Evolutionary conservation across 2,329 filamentous ascomycete genomes (phyloP).

Genomic region (Colletotrichum tofieldiae): DNA sequence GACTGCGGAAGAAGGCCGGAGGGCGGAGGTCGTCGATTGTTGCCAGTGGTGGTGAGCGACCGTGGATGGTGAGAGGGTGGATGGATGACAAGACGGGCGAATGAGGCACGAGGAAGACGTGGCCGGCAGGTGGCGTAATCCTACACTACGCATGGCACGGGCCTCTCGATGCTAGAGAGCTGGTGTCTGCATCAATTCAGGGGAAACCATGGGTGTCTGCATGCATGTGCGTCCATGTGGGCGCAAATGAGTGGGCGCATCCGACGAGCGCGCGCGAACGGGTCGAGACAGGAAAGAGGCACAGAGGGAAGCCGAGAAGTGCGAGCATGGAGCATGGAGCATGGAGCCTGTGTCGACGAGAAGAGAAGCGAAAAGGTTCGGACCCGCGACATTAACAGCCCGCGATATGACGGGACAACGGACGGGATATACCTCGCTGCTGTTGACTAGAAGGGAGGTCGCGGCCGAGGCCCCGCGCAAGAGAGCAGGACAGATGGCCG

Average conservation of each 20-base stretch:
- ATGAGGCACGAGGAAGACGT: conserved; percentile 9
- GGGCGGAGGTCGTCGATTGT: conserved; percentile 2
- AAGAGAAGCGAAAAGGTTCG: not conserved
- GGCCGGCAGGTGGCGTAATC: conserved; percentile 19
- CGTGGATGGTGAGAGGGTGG: conserved; percentile 7
- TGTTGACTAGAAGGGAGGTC: not conserved
- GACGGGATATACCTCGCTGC: not conserved
- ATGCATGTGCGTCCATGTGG: conserved; percentile 33
- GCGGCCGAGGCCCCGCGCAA: not conserved
- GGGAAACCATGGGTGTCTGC: conserved; percentile 36
- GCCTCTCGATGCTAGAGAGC: conserved; percentile 23
- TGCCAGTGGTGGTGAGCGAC: not conserved
- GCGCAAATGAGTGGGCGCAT: conserved; percentile 4
- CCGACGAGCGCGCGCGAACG: not conserved
- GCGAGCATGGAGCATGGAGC: not conserved
- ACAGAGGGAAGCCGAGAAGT: not conserved
- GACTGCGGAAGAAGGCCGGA: not conserved
- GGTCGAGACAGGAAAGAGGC: not conserved
- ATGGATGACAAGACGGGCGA: conserved; percentile 24
- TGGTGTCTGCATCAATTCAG: conserved; percentile 36
- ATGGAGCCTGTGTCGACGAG: not conserved
- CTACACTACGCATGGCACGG: conserved; percentile 13
- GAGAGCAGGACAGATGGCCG: not conserved
- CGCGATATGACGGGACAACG: not conserved
- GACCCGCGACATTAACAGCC: not conserved